Conservation (phyloP, 2,329 filamentous ascomycete genomes). For the Trichophyton schoenleinii region DNA sequence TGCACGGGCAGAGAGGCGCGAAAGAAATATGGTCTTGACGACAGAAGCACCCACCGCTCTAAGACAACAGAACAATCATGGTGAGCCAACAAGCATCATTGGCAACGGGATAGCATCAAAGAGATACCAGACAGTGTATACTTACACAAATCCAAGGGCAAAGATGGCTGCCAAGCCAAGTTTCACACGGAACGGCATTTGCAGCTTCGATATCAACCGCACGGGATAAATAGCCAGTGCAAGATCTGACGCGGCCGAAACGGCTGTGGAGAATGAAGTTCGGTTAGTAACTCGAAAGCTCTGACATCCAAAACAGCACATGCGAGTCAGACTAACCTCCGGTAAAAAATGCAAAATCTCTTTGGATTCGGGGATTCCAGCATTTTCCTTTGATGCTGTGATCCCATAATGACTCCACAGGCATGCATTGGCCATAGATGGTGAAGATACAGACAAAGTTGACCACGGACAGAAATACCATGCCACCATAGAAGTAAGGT, state of each 20-base stretch:
- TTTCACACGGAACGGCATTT: slow-evolving; percentile 8
- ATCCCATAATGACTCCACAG: slow-evolving; percentile 7
- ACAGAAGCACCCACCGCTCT: slow-evolving; percentile 9
- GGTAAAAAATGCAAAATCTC: slow-evolving; percentile 6
- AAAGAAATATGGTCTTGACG: slow-evolving; percentile 8
- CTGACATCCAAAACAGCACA: background rate
- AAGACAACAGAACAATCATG: background rate
- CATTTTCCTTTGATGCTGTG: slow-evolving; percentile 5
- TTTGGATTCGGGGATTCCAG: slow-evolving; percentile 7
- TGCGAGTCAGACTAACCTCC: background rate
- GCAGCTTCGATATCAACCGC: slow-evolving; percentile 7
- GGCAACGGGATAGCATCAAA: background rate
- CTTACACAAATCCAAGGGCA: slow-evolving; percentile 7
- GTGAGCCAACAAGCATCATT: background rate
- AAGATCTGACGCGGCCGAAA: slow-evolving; percentile 9
- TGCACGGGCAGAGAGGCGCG: slow-evolving; percentile 5
- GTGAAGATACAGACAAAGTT: slow-evolving; percentile 7
- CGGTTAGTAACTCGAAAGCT: background rate
- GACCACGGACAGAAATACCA: slow-evolving; percentile 7
- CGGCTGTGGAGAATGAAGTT: background rate
- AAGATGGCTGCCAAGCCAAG: slow-evolving; percentile 4
- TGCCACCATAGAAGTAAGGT: slow-evolving; percentile 5
- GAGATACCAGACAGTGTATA: background rate
- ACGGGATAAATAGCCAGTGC: slow-evolving; percentile 9
- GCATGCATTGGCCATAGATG: slow-evolving; percentile 8